Base-by-base conservation (phyloP, 352 stramenopile genomes). In the Pythium phragmiticola region DNA sequence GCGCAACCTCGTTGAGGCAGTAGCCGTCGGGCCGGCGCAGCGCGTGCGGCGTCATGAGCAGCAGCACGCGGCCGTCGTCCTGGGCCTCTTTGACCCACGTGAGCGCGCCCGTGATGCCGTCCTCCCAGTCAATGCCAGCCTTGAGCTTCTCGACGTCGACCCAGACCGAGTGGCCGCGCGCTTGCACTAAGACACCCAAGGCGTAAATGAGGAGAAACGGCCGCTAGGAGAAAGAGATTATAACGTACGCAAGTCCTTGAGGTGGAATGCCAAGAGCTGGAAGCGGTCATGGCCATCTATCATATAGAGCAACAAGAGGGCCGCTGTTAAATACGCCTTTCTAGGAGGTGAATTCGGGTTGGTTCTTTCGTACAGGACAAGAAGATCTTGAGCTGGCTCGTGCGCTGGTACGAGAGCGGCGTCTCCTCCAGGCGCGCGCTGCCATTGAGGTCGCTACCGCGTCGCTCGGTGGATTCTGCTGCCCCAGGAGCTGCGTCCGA, bases 11-110 rank as follows among this genome's bases (percentile, higher is more conserved):
- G 63, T 92, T 92, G 57, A 92, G 76, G 37, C 83, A 92, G 63
- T 90, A 92, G 26, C 83, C 83, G 61, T 92, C 81, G 0, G 83
- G 83, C 2, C 83, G 72, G 13, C 83, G 79, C 49, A 92, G 72
- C 7, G 83, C 83, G 58, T 92, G 83, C 26, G 83, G 83, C 41
- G 83, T 92, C 83, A 92, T 92, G 64, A 92, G 65, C 62, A 92
- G 69, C 53, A 92, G 66, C 41, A 92, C 81, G 50, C 83, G 80
- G 21, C 83, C 83, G 53, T 92, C 78, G 54, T 84, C 62, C 57
- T 87, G 77, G 7, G 81, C 83, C 30, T 92, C 81, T 21, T 87
- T 84, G 28, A 88, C 79, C 77, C 81, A 88, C 39, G 76, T 80
- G 37, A 92, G 60, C 8, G 68, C 83, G 14, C 75, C 61, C 5